These are phyloP conservation scores for Diaporthe vexans DNA, from an alignment of 2,329 filamentous ascomycete genomes.

Conservation along the genomic window DNA sequence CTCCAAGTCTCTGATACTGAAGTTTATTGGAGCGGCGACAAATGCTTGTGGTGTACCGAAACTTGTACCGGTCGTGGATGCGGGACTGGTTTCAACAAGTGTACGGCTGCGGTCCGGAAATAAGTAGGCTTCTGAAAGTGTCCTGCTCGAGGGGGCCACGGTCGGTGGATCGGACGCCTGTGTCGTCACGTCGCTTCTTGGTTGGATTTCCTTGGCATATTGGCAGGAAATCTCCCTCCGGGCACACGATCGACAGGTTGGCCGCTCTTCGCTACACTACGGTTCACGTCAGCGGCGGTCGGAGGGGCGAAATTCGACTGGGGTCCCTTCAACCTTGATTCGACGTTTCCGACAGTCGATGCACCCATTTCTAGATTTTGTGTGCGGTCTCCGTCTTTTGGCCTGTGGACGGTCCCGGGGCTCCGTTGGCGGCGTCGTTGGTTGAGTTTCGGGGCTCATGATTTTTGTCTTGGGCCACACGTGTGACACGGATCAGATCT, in stretches of 20 bases:
- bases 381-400: slow-evolving; percentile 1
- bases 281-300: background rate
- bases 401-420: background rate
- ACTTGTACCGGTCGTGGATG: background rate
- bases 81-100: background rate
- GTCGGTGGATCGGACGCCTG: background rate
- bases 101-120: background rate
- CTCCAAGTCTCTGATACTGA: background rate
- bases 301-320: background rate
- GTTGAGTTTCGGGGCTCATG: background rate
- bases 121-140: background rate
- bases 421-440: background rate
- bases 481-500: background rate
- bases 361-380: background rate
- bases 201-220: background rate
- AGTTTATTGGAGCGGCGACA: background rate
- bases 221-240: background rate
- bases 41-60: background rate
- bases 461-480: background rate
- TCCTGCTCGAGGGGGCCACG: too few species aligned
- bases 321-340: background rate
- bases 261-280: slow-evolving; percentile 3
- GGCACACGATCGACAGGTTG: background rate
- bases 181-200: background rate
- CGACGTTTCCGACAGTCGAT: background rate